Base-by-base conservation (phyloP, 306 rosid species). In the Corylus avellana region DNA sequence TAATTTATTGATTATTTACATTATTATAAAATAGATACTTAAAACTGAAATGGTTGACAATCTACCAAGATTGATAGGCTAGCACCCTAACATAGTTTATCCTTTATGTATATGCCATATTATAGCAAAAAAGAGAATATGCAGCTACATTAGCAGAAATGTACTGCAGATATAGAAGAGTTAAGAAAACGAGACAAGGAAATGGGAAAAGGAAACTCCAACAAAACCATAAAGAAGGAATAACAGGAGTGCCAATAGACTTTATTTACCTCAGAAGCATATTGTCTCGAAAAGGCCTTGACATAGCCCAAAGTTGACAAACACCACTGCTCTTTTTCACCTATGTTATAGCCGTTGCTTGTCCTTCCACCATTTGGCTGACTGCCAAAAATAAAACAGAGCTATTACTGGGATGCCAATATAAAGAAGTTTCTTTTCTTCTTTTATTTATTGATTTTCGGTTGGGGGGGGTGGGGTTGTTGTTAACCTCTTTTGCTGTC, bases 251-350 rank as follows among this genome's bases (percentile, higher is more conserved):
- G 51, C 72, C 20, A 79, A 79, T 57, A 61, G 75, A 81, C 61
- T 51, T 37, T 46, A 42, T 59, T 73, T 91, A 96, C 99, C 99
- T 96, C 99, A 37, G 96, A 82, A 18, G 99, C 99, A 32, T 96
- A 94, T 87, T 92, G 98, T 90, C 98, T 92, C 3, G 99, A 90
- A 81, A 95, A 89, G 72, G 99, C 94, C 90, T 93, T 95, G 86
- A 91, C 97, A 82, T 95, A 95, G 70, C 96, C 96, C 82, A 95
- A 86, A 55, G 98, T 95, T 48, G 98, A 84, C 74, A 94, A 81
- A 84, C 97, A 94, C 98, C 98, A 96, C 83, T 96, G 99, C 85
- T 91, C 98, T 71, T 93, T 93, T 84, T 96, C 99, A 58, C 97
- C 98, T 27, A 93, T 77, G 77, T 84, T 88, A 86, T 95, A 91